phyloP scores from a whole-genome alignment of 495 filamentous ascomycete genomes.

The Podospora bellae-mahoneyi region DNA sequence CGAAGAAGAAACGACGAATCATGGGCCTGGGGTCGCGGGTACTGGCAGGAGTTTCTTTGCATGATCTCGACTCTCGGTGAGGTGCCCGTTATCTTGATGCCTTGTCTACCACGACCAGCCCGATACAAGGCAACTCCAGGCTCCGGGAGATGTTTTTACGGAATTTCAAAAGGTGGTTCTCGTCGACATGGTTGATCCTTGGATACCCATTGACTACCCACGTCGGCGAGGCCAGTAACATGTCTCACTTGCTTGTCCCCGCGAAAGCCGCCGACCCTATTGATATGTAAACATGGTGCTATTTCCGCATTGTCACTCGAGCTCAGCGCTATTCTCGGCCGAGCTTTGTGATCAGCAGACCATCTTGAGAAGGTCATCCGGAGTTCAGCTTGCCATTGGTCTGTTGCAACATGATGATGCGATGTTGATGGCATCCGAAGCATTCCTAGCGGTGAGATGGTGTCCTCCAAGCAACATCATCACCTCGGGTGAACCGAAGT shows the following conservation, averaged over 20 bases:
- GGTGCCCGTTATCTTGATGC: slow-evolving; percentile 11
- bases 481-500: slow-evolving; percentile 1
- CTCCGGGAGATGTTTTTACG: slow-evolving; percentile 14
- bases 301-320: slow-evolving; percentile 9
- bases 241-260: slow-evolving; percentile 20
- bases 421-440: slow-evolving; percentile 11
- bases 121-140: slow-evolving; percentile 22
- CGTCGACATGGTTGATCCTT: slow-evolving; percentile 19
- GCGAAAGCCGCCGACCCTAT: slow-evolving; percentile 17
- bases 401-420: slow-evolving; percentile 7
- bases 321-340: slow-evolving; percentile 18
- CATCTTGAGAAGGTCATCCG: slow-evolving; percentile 15
- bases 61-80: slow-evolving; percentile 20
- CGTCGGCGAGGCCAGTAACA: slow-evolving; percentile 9
- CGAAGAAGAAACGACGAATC: slow-evolving; percentile 15
- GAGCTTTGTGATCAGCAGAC: slow-evolving; percentile 31
- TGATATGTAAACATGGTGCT: slow-evolving; percentile 15
- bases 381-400: slow-evolving; percentile 20
- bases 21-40: slow-evolving; percentile 6
- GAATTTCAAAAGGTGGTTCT: not conserved
- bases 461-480: slow-evolving; percentile 6
- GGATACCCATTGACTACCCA: slow-evolving; percentile 9
- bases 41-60: slow-evolving; percentile 7
- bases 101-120: slow-evolving; percentile 5
- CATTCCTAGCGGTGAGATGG: slow-evolving; percentile 25